phyloP scores from a whole-genome alignment of 257 asterid genomes.

The Fraxinus pennsylvanica region DNA sequence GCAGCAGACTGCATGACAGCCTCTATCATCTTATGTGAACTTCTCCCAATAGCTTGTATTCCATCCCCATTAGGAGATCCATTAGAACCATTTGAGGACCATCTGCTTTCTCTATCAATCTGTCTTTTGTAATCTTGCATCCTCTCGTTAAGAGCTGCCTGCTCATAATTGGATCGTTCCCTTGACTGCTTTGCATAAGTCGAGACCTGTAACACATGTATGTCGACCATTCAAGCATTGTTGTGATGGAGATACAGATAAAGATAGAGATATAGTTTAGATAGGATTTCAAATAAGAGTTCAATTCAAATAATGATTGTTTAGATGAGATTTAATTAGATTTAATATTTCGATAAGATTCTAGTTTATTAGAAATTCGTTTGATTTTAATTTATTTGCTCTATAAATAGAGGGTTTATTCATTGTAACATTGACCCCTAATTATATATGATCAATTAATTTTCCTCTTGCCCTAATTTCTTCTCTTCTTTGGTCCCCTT shows the following conservation, averaged over 20 bases:
- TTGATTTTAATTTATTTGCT: too few species aligned
- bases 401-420: too few species aligned
- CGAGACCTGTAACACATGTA: constrained; percentile 62
- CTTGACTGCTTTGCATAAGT: constrained; percentile 95
- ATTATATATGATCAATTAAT: too few species aligned
- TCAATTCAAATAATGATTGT: too few species aligned
- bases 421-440: too few species aligned
- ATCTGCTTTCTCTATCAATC: constrained; percentile 89
- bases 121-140: constrained; percentile 97
- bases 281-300: too few species aligned
- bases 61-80: constrained; percentile 99
- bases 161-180: constrained; percentile 93
- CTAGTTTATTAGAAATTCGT: too few species aligned
- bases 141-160: constrained; percentile 95
- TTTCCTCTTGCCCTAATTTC: too few species aligned
- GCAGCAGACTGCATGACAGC: constrained; percentile 99
- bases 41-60: constrained; percentile 92
- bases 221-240: constrained; percentile 23
- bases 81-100: constrained; percentile 80
- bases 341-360: too few species aligned
- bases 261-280: too few species aligned
- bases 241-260: not conserved
- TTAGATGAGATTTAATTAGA: too few species aligned
- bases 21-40: constrained; percentile 99
- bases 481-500: too few species aligned